These are phyloP conservation scores for Sporisorium reilianum DNA, from an alignment of 1,284 basidiomycete species.

Conservation along the genomic window DNA sequence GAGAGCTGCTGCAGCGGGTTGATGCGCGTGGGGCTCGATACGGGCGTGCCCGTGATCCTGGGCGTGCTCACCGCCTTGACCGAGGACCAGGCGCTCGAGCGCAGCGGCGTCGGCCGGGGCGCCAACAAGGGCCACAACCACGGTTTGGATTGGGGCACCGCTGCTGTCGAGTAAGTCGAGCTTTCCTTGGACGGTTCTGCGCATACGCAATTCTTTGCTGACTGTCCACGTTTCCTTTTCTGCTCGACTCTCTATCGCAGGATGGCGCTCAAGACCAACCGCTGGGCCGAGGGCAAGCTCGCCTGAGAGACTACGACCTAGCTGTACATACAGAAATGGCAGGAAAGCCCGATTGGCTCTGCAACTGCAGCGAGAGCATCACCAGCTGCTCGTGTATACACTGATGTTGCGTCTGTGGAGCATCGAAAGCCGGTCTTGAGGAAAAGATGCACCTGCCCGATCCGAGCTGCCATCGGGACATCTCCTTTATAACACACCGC, in stretches of 20 bases:
- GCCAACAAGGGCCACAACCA: slow-evolving; percentile 86
- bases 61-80: slow-evolving; percentile 92
- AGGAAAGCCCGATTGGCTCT: too few species aligned
- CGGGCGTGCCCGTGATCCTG: slow-evolving; percentile 94
- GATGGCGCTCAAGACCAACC: slow-evolving; percentile 63
- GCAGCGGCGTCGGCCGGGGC: slow-evolving; percentile 80
- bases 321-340: not conserved
- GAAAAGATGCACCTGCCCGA: not conserved
- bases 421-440: too few species aligned
- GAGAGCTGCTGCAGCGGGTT: slow-evolving; percentile 90
- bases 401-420: too few species aligned
- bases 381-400: not conserved
- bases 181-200: not conserved
- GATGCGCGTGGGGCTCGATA: slow-evolving; percentile 93
- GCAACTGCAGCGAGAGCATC: too few species aligned
- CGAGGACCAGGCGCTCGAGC: slow-evolving; percentile 92
- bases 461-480: not conserved
- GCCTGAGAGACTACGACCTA: not conserved
- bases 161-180: slow-evolving; percentile 83
- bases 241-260: slow-evolving; percentile 15
- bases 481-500: not conserved
- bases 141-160: slow-evolving; percentile 94
- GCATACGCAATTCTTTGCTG: too few species aligned
- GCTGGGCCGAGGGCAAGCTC: slow-evolving; percentile 58
- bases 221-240: too few species aligned